Evolutionary conservation across 2,329 filamentous ascomycete species (phyloP).

Genomic region (Fusarium acutatum): DNA sequence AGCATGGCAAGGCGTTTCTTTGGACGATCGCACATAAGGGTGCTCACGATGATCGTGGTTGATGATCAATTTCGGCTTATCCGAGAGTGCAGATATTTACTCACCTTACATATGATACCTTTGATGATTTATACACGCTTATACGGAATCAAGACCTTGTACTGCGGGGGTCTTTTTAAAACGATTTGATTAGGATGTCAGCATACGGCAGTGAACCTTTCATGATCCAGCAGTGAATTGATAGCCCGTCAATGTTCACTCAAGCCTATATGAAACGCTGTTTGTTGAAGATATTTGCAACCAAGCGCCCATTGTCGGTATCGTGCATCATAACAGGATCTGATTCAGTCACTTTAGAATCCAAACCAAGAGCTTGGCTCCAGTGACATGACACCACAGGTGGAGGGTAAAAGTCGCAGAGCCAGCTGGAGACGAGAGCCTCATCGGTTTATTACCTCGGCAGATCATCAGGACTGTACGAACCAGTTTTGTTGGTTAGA

Average conservation of each 20-base stretch:
- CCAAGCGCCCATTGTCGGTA: neutral
- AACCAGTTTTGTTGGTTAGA: neutral
- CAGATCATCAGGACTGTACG: neutral
- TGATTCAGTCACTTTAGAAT: neutral
- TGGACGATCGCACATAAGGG: slow-evolving; percentile 1
- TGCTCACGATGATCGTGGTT: slow-evolving; percentile 7
- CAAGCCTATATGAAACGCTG: neutral
- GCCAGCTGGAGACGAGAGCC: neutral
- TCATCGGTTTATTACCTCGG: neutral
- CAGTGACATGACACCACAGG: neutral
- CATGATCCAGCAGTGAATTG: neutral
- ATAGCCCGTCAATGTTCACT: neutral
- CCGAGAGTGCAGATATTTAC: neutral
- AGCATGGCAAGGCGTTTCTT: slow-evolving; percentile 41
- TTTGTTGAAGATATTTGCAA: neutral
- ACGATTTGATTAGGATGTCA: neutral
- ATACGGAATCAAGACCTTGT: neutral
- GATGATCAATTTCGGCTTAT: neutral
- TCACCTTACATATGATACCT: slow-evolving; percentile 10
- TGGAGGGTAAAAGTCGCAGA: neutral
- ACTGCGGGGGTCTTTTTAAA: neutral
- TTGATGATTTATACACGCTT: slow-evolving; percentile 7
- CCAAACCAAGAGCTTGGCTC: neutral
- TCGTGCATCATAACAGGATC: neutral
- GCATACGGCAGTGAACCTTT: neutral